phyloP scores from a whole-genome alignment of 345 rosid species.

The Cardamine chenopodiifolia region DNA sequence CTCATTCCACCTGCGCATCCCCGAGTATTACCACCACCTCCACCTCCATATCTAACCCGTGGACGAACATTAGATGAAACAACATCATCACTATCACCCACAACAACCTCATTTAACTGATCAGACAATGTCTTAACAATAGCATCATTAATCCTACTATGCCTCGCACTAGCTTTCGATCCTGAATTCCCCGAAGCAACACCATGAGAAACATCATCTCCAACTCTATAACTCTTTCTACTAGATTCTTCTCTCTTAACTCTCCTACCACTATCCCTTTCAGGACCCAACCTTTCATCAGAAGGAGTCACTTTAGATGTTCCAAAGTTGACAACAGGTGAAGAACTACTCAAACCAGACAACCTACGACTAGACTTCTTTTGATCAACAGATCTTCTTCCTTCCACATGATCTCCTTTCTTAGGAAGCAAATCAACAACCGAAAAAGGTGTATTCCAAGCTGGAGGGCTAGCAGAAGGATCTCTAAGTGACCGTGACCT shows the following conservation, averaged over 20 bases:
- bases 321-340: conserved; percentile 54
- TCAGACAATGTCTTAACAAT: conserved; percentile 65
- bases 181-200: conserved; percentile 54
- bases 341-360: conserved; percentile 68
- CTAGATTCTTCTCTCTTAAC: conserved; percentile 69
- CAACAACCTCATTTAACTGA: conserved; percentile 58
- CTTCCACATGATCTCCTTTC: conserved; percentile 58
- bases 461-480: conserved; percentile 89
- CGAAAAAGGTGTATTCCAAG: conserved; percentile 80
- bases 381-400: conserved; percentile 62
- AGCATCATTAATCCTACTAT: conserved; percentile 35
- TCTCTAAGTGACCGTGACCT: conserved; percentile 89
- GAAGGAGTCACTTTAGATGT: conserved; percentile 64
- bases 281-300: conserved; percentile 30
- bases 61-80: conserved; percentile 73
- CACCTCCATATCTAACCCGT: conserved; percentile 45
- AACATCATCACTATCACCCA: conserved; percentile 71
- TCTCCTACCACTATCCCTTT: conserved; percentile 59
- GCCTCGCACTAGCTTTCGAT: conserved; percentile 55
- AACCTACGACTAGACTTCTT: conserved; percentile 61
- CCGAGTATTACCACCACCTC: conserved; percentile 38
- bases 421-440: conserved; percentile 66
- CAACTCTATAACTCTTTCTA: conserved; percentile 55
- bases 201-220: conserved; percentile 46
- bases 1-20: conserved; percentile 51